Percentiles rank a stretch among this genome's conserved stretches.
These are phyloP conservation scores for Eurotiales sp. DNA, from an alignment of 2,329 filamentous ascomycete species.

Conservation along the genomic window DNA sequence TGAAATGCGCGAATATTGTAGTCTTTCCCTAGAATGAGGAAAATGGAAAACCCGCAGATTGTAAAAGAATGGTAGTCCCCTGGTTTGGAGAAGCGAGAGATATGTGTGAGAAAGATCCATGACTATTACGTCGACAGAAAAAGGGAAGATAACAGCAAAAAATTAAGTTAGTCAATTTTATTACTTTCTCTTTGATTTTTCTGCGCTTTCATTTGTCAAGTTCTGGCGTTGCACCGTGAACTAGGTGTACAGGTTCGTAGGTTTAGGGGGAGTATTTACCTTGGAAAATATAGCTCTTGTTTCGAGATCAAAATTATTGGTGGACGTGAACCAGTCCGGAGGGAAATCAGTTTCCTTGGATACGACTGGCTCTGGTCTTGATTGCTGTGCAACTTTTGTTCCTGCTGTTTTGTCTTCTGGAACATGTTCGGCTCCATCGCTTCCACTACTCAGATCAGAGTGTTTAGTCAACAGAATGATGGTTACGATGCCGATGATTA, in stretches of 20 bases:
- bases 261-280: conserved; percentile 25
- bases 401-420: not conserved
- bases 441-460: not conserved
- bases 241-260: not conserved
- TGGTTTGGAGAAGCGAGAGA: conserved; percentile 35
- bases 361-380: conserved; percentile 19
- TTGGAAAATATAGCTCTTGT: conserved; percentile 49
- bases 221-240: not conserved
- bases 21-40: conserved; percentile 51
- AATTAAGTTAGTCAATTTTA: not conserved
- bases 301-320: conserved; percentile 46
- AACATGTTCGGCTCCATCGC: not conserved
- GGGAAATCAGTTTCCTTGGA: conserved; percentile 42
- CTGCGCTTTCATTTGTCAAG: not conserved
- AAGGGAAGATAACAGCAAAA: not conserved
- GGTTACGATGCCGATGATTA: not conserved
- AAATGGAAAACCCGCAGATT: conserved; percentile 55
- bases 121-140: conserved; percentile 18
- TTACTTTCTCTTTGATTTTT: not conserved
- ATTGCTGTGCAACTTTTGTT: not conserved
- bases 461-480: not conserved
- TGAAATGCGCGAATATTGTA: conserved; percentile 57
- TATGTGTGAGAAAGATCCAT: conserved; percentile 36
- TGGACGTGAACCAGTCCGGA: conserved; percentile 35
- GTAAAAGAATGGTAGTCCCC: conserved; percentile 55